Conservation (phyloP, 2,329 filamentous ascomycete genomes). For the Furcasterigmium sp. region DNA sequence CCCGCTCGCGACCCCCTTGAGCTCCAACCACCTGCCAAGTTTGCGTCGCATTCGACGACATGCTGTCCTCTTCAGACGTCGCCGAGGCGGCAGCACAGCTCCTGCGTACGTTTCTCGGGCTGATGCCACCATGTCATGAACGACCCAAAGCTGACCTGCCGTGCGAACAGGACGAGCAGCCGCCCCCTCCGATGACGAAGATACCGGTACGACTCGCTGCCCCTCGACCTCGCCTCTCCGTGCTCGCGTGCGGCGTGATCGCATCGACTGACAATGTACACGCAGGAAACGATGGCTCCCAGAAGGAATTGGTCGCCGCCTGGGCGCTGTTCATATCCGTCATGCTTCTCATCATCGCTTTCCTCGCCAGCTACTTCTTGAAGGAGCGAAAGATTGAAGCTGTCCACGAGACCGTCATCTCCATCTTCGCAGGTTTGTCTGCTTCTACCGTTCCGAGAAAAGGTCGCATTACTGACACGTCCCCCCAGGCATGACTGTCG, state of each 20-base stretch:
- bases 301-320: slow-evolving; percentile 93
- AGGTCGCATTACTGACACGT: slow-evolving; percentile 1
- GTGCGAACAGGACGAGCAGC: not conserved
- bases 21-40: no score
- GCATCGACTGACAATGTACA: slow-evolving; percentile 8
- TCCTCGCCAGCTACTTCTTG: slow-evolving; percentile 95
- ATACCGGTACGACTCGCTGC: slow-evolving; percentile 6
- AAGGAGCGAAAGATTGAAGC: slow-evolving; percentile 97
- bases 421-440: slow-evolving; percentile 81
- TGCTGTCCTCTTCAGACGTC: slow-evolving; percentile 2
- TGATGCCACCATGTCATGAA: no score
- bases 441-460: not conserved
- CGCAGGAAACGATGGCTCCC: slow-evolving; percentile 30
- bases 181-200: slow-evolving; percentile 3
- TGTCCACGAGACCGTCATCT: slow-evolving; percentile 95
- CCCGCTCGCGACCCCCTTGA: not conserved
- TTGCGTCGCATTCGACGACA: not conserved
- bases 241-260: not conserved
- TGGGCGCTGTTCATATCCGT: slow-evolving; percentile 98
- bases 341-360: slow-evolving; percentile 83
- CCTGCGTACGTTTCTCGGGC: not conserved
- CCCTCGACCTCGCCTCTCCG: slow-evolving; percentile 4
- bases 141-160: not conserved
- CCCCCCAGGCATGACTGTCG: slow-evolving; percentile 81
- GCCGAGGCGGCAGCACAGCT: not conserved